phyloP scores from a whole-genome alignment of 2,329 filamentous ascomycete genomes.

The Alternaria sp. region DNA sequence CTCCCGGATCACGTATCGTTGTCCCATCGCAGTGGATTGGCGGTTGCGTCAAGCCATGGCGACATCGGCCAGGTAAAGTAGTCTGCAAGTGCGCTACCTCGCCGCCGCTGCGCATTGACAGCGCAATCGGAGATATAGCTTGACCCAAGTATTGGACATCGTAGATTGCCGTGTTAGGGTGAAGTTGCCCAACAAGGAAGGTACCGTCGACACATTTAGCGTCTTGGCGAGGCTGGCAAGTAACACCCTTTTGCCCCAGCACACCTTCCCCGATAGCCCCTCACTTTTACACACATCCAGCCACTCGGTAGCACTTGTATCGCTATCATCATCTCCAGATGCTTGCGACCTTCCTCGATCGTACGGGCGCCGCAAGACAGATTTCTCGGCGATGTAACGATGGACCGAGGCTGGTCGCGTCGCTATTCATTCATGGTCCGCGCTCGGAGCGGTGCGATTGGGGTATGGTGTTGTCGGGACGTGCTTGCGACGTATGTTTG shows the following conservation, averaged over 20 bases:
- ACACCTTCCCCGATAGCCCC: slow-evolving; percentile 25
- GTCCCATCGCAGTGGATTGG: slow-evolving; percentile 20
- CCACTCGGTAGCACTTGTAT: slow-evolving; percentile 30
- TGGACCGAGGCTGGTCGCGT: slow-evolving; percentile 14
- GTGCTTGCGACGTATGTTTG: slow-evolving; percentile 12
- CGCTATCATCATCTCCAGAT: slow-evolving; percentile 22
- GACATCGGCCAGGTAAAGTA: slow-evolving; percentile 25
- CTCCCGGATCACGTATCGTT: slow-evolving; percentile 35
- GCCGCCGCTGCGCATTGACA: slow-evolving; percentile 26
- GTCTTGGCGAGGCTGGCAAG: slow-evolving; percentile 32
- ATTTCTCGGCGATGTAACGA: slow-evolving; percentile 18
- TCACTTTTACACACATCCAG: slow-evolving; percentile 20
- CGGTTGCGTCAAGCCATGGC: slow-evolving; percentile 29
- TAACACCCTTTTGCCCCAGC: slow-evolving; percentile 21
- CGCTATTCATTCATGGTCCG: slow-evolving; percentile 33
- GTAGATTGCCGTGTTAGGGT: slow-evolving; percentile 32
- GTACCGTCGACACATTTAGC: slow-evolving; percentile 24
- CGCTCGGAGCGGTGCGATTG: slow-evolving; percentile 24
- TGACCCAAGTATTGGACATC: slow-evolving; percentile 25
- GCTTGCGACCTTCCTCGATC: slow-evolving; percentile 36
- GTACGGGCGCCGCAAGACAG: slow-evolving; percentile 11
- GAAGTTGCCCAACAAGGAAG: slow-evolving; percentile 32
- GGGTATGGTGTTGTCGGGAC: slow-evolving; percentile 6
- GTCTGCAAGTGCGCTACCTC: slow-evolving; percentile 12
- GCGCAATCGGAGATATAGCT: slow-evolving; percentile 36